A percentile compares a stretch with the other conserved stretches of the same genome.
Evolutionary conservation across 257 asterid species (phyloP).

Genomic region (Hygrophila difformis): DNA sequence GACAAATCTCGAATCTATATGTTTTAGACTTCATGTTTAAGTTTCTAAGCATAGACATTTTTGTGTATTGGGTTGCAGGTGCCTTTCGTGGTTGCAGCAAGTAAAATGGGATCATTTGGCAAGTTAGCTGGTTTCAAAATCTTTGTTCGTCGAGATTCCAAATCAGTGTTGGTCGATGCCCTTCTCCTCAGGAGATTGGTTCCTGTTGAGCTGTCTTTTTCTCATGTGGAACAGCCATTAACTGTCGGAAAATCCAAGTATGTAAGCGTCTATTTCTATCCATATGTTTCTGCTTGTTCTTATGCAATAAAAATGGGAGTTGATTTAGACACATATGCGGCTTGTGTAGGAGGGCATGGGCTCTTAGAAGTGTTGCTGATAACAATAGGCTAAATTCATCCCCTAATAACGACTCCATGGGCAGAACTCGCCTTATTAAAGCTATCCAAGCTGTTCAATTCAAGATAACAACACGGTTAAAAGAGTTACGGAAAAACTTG

Average conservation of each 20-base stretch:
- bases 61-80: too few species aligned
- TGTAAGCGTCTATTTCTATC: slow-evolving; percentile 9
- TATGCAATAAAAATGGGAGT: not conserved
- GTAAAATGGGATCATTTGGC: too few species aligned
- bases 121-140: slow-evolving; percentile 18
- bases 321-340: slow-evolving; percentile 13
- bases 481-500: slow-evolving; percentile 51
- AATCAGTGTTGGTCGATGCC: slow-evolving; percentile 14
- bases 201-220: slow-evolving; percentile 15
- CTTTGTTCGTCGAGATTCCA: slow-evolving; percentile 5
- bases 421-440: slow-evolving; percentile 67
- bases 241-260: slow-evolving; percentile 19
- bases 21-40: too few species aligned
- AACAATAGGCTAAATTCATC: slow-evolving; percentile 40
- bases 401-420: slow-evolving; percentile 29
- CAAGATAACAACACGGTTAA: slow-evolving; percentile 36
- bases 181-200: slow-evolving; percentile 16
- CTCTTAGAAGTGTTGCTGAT: slow-evolving; percentile 62
- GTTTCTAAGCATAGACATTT: too few species aligned
- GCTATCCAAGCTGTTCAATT: slow-evolving; percentile 44
- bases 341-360: slow-evolving; percentile 49
- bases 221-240: too few species aligned
- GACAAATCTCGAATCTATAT: too few species aligned
- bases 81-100: too few species aligned
- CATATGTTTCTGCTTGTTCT: too few species aligned